These are phyloP conservation scores for Striga asiatica DNA, from an alignment of 257 asterid genomes.

Conservation along the genomic window DNA sequence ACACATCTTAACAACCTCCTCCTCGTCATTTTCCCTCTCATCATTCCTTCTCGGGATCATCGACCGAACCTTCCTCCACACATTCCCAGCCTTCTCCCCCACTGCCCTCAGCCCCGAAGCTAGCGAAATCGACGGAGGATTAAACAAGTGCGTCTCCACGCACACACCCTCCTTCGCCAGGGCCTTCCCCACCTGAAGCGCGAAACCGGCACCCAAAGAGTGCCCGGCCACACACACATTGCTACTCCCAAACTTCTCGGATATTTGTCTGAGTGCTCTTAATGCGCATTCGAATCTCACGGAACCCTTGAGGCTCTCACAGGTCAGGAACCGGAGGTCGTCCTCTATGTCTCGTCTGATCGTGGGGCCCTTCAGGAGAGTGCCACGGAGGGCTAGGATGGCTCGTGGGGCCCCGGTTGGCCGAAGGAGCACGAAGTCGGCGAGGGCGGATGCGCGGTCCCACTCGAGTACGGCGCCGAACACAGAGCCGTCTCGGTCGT, in stretches of 20 bases:
- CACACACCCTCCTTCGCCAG: constrained; percentile 62
- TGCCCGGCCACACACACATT: too few species aligned
- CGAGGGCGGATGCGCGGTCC: constrained; percentile 77
- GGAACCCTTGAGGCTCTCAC: too few species aligned
- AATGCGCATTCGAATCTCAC: constrained; percentile 41
- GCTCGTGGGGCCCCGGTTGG: constrained; percentile 88
- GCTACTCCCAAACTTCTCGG: constrained; percentile 46
- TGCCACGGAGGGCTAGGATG: constrained; percentile 71
- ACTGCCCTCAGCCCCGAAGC: constrained; percentile 52
- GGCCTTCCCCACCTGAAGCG: too few species aligned
- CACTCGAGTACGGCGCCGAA: constrained; percentile 84
- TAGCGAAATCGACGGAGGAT: constrained; percentile 94
- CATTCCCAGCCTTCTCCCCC: constrained; percentile 53
- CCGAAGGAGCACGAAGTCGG: constrained; percentile 51
- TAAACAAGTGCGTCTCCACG: constrained; percentile 80
- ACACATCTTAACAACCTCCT: constrained; percentile 16
- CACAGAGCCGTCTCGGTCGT: constrained; percentile 88
- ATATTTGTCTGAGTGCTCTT: constrained; percentile 38
- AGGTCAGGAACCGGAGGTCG: constrained; percentile 68
- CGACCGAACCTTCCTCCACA: constrained; percentile 55
- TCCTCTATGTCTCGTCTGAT: constrained; percentile 76
- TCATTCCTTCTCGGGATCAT: constrained; percentile 31
- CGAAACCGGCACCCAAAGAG: too few species aligned
- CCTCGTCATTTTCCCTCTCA: constrained; percentile 11
- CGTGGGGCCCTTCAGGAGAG: constrained; percentile 61